These are phyloP conservation scores for Hamamelis virginiana DNA, from an alignment of 164 flowering plant species.

Conservation along the genomic window DNA sequence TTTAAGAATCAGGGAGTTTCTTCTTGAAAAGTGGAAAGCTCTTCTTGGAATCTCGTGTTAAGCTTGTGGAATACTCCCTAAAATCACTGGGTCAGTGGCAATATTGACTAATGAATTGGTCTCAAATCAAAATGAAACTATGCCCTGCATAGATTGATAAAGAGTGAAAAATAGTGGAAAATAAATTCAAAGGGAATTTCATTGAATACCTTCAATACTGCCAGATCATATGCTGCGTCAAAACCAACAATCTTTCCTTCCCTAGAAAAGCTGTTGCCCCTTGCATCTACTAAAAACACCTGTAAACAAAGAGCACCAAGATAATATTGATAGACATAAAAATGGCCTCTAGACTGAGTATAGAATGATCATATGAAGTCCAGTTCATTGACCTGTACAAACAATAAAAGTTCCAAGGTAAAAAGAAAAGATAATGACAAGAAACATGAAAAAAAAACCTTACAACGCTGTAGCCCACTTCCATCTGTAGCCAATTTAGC, in stretches of 20 bases:
- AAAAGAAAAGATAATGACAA: background rate
- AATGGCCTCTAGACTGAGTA: background rate
- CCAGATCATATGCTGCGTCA: conserved; percentile 82
- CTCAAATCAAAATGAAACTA: background rate
- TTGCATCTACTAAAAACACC: conserved; percentile 62
- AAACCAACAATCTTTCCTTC: conserved; percentile 73
- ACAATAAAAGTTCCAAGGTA: background rate
- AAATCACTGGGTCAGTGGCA: too few species aligned
- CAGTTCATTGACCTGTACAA: background rate
- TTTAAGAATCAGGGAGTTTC: too few species aligned
- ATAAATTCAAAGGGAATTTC: background rate
- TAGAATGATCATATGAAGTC: background rate
- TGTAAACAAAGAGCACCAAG: conserved; percentile 17
- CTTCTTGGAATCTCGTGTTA: too few species aligned
- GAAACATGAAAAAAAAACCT: conserved; percentile 42
- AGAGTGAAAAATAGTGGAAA: background rate
- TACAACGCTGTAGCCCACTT: conserved; percentile 77
- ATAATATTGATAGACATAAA: background rate
- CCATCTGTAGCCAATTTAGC: conserved; percentile 75
- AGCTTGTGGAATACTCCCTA: too few species aligned
- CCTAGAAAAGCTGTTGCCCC: conserved; percentile 50
- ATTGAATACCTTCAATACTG: conserved; percentile 72
- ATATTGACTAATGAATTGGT: background rate
- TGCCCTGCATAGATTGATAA: background rate
- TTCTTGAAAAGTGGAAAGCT: too few species aligned